A percentile compares a stretch with the other conserved stretches of the same genome.
Conservation (phyloP, 768 basidiomycete species). For the Imleria badia region DNA sequence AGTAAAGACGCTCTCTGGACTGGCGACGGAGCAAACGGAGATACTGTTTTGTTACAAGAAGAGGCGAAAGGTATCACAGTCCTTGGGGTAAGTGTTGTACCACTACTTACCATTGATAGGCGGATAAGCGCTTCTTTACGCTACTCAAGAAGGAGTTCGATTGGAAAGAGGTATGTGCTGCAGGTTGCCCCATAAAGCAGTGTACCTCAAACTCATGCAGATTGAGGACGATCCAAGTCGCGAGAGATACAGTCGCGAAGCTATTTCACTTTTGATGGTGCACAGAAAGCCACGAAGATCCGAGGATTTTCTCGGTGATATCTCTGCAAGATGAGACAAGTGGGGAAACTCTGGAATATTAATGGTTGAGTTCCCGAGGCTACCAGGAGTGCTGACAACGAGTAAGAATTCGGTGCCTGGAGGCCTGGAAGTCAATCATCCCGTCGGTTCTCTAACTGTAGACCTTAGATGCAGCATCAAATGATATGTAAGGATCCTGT, state of each 20-base stretch:
- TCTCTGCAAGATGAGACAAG: not conserved
- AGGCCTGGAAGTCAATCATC: not conserved
- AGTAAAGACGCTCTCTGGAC: conserved; percentile 70
- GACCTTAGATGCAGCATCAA: conserved; percentile 3
- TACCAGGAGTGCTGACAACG: not conserved
- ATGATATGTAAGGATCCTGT: not conserved
- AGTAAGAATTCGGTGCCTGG: not conserved
- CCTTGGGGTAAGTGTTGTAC: not conserved
- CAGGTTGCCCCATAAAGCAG: not conserved
- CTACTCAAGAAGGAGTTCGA: conserved; percentile 76
- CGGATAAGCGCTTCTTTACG: conserved; percentile 84
- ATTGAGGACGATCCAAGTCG: conserved; percentile 63
- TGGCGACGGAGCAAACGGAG: conserved; percentile 57
- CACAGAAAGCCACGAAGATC: conserved; percentile 14
- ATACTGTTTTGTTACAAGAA: conserved; percentile 94
- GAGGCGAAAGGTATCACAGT: conserved; percentile 67
- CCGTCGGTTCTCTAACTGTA: conserved; percentile 8
- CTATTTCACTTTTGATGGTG: conserved; percentile 58
- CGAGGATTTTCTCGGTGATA: not conserved
- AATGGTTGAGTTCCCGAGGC: not conserved
- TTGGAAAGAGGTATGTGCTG: conserved; percentile 58
- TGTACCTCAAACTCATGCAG: conserved; percentile 33
- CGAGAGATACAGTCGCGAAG: conserved; percentile 58
- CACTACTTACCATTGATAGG: conserved; percentile 43
- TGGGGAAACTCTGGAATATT: not conserved